phyloP scores from a whole-genome alignment of 1,284 basidiomycete genomes.

The Sporisorium graminicola region DNA sequence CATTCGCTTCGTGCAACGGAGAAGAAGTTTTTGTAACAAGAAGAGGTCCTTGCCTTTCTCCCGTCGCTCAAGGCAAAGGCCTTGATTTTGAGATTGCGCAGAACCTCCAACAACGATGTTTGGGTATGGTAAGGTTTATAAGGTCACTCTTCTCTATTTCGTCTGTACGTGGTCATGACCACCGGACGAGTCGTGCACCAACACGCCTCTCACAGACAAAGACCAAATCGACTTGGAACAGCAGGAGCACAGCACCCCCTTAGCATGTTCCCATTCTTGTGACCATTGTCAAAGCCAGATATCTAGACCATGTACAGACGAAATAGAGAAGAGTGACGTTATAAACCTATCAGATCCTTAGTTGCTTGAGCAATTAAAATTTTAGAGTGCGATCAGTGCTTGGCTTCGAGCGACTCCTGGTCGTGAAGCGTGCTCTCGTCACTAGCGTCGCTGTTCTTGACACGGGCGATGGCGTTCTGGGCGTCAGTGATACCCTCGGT shows the following conservation, averaged over 20 bases:
- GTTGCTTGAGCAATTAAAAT: no score
- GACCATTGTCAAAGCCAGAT: not conserved
- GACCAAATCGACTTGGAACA: not conserved
- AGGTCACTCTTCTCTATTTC: no score
- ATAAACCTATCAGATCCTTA: no score
- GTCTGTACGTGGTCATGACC: no score
- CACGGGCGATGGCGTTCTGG: conserved; percentile 12
- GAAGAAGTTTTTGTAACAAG: no score
- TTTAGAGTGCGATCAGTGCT: not conserved
- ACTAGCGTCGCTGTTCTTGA: conserved; percentile 21
- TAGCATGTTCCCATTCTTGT: not conserved
- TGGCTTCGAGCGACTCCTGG: conserved; percentile 8
- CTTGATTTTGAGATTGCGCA: no score
- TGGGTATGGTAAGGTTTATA: no score
- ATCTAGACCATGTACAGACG: not conserved
- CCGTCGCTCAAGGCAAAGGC: no score
- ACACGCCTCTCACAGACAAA: not conserved
- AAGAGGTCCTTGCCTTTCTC: no score
- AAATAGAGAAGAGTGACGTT: not conserved
- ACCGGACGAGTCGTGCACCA: no score
- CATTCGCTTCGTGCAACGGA: no score
- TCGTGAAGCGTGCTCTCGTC: not conserved
- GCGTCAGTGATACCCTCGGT: conserved; percentile 13
- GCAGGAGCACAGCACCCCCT: not conserved
- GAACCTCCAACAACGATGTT: no score